Percentiles rank a stretch among this genome's conserved stretches.
Conservation (phyloP, 805 yeast species). For the Scheffersomyces amazonensis region DNA sequence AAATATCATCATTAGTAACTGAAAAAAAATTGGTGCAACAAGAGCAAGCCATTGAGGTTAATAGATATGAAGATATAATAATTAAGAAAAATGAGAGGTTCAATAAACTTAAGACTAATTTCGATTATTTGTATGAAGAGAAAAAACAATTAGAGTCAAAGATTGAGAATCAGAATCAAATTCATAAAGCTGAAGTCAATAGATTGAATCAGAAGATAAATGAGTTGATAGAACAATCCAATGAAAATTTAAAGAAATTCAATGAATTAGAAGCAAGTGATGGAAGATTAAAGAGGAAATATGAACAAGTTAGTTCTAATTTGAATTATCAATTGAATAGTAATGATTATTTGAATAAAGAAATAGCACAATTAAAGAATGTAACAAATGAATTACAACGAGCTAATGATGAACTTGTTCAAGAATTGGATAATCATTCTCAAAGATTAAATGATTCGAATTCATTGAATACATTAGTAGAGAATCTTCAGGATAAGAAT, state of each 20-base stretch:
- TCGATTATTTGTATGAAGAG: slow-evolving; percentile 34
- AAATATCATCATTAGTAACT: slow-evolving; percentile 26
- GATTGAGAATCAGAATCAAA: slow-evolving; percentile 26
- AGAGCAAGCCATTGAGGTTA: slow-evolving; percentile 20
- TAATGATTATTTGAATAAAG: slow-evolving; percentile 37
- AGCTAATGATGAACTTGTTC: slow-evolving; percentile 28
- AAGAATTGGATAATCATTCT: slow-evolving; percentile 15
- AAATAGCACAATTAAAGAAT: slow-evolving; percentile 26
- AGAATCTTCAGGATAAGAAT: slow-evolving; percentile 26
- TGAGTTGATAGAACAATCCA: slow-evolving; percentile 16
- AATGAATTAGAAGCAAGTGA: slow-evolving; percentile 18
- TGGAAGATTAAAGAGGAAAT: slow-evolving; percentile 20
- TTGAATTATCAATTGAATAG: slow-evolving; percentile 27
- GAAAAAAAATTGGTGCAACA: slow-evolving; percentile 31
- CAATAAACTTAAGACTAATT: slow-evolving; percentile 29
- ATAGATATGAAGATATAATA: slow-evolving; percentile 25
- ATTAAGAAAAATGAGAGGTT: slow-evolving; percentile 30
- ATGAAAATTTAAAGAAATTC: slow-evolving; percentile 5
- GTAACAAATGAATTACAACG: slow-evolving; percentile 13
- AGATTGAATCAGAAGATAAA: slow-evolving; percentile 16
- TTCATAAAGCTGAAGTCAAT: slow-evolving; percentile 15
- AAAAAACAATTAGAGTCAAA: slow-evolving; percentile 30
- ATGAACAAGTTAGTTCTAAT: slow-evolving; percentile 34
- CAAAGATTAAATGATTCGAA: slow-evolving; percentile 1
- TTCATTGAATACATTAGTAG: slow-evolving; percentile 6